A percentile compares a stretch with the other conserved stretches of the same genome.
Evolutionary conservation across 73 alveolate genomes (phyloP).

Genomic region (Tetrahymena borealis): DNA sequence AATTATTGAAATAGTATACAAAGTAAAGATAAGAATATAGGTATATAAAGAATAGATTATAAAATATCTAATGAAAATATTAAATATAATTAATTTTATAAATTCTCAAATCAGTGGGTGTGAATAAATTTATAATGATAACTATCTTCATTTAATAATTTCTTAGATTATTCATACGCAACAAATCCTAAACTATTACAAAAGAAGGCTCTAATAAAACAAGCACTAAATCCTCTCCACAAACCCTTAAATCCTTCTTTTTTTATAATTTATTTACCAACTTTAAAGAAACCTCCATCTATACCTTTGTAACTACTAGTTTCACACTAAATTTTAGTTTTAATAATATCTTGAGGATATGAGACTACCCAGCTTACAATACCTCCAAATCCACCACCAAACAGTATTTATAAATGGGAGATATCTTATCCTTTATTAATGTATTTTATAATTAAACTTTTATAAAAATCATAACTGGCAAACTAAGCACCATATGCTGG

Average conservation of each 20-base stretch:
- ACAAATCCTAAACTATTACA: conserved; percentile 35
- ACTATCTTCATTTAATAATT: background rate
- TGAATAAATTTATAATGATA: background rate
- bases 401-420: conserved; percentile 1
- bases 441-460: background rate
- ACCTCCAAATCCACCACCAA: conserved; percentile 42
- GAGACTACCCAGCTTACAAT: conserved; percentile 36
- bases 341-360: conserved; percentile 41
- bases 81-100: too few species aligned
- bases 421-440: conserved; percentile 8
- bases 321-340: conserved; percentile 42
- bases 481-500: conserved; percentile 38
- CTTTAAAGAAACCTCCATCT: conserved; percentile 55
- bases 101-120: background rate
- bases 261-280: conserved; percentile 19
- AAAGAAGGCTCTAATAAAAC: conserved; percentile 44
- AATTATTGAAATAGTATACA: too few species aligned
- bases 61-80: too few species aligned
- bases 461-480: conserved; percentile 23
- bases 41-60: too few species aligned
- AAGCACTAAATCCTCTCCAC: conserved; percentile 62
- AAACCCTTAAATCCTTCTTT: conserved; percentile 45
- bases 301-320: conserved; percentile 3
- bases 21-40: too few species aligned
- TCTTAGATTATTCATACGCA: conserved; percentile 43